Conservation (phyloP, 148 eudicot genomes). For the Beta vulgaris region DNA sequence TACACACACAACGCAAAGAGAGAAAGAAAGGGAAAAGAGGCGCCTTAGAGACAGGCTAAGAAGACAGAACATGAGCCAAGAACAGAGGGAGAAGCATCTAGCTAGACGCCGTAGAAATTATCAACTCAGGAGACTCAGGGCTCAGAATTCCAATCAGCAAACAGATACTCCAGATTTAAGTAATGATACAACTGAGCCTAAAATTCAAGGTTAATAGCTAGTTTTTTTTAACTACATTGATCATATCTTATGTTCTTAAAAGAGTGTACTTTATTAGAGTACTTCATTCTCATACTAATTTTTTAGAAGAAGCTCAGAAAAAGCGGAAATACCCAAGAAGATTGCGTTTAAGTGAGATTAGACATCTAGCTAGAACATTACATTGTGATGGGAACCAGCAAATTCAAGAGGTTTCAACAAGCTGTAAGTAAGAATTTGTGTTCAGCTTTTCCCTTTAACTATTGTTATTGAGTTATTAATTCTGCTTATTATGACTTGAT, state of each 20-base stretch:
- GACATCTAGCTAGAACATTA: constrained; percentile 42
- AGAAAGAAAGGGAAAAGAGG: constrained; percentile 51
- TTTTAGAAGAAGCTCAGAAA: constrained; percentile 10
- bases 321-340: constrained; percentile 20
- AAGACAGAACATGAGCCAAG: constrained; percentile 56
- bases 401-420: constrained; percentile 9
- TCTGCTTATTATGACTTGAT: not conserved
- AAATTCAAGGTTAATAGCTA: constrained; percentile 14
- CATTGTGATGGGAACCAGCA: constrained; percentile 22
- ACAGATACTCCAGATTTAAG: not conserved
- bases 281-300: not conserved
- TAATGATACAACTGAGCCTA: not conserved
- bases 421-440: constrained; percentile 25
- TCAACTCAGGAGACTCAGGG: constrained; percentile 51
- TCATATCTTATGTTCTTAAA: not conserved
- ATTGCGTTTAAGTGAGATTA: constrained; percentile 38
- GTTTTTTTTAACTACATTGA: not conserved
- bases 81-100: constrained; percentile 55
- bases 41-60: constrained; percentile 52
- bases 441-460: not conserved
- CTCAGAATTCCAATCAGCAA: constrained; percentile 33
- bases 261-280: no score
- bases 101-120: constrained; percentile 66
- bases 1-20: constrained; percentile 35
- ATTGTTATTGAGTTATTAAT: not conserved